A percentile compares a stretch with the other conserved stretches of the same genome.
phyloP scores from a whole-genome alignment of 805 yeast species.

The Naumovozyma baii region DNA sequence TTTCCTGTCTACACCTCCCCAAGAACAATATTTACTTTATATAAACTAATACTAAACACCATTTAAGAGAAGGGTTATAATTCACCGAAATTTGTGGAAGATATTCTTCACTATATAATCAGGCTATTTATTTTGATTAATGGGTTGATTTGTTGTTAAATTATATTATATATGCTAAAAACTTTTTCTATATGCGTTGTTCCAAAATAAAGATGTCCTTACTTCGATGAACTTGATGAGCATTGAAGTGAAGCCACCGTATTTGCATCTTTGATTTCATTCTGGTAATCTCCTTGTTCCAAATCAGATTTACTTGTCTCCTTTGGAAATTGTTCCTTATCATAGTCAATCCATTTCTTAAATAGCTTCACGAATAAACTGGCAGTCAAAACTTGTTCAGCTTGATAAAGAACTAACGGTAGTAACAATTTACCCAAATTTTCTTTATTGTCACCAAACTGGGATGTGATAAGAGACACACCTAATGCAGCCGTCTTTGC shows the following conservation, averaged over 20 bases:
- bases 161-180: no score
- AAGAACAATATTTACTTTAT: no score
- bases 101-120: no score
- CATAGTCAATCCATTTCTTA: slow-evolving; percentile 50
- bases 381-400: slow-evolving; percentile 79
- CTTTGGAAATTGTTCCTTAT: slow-evolving; percentile 2
- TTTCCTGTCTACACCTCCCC: no score
- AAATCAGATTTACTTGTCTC: slow-evolving; percentile 7
- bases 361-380: slow-evolving; percentile 57
- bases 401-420: slow-evolving; percentile 78
- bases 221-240: background rate
- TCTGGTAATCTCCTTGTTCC: slow-evolving; percentile 3
- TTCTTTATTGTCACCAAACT: slow-evolving; percentile 55
- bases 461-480: slow-evolving; percentile 71
- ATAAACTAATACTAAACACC: no score
- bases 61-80: no score
- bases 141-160: no score
- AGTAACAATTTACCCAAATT: slow-evolving; percentile 65
- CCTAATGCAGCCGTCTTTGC: slow-evolving; percentile 92
- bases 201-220: background rate
- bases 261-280: background rate
- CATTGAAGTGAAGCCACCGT: background rate
- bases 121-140: no score
- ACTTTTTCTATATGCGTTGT: background rate
- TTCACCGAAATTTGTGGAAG: no score